phyloP scores from a whole-genome alignment of 2,329 filamentous ascomycete genomes.

The Pseudopyrenochaeta lycopersici region DNA sequence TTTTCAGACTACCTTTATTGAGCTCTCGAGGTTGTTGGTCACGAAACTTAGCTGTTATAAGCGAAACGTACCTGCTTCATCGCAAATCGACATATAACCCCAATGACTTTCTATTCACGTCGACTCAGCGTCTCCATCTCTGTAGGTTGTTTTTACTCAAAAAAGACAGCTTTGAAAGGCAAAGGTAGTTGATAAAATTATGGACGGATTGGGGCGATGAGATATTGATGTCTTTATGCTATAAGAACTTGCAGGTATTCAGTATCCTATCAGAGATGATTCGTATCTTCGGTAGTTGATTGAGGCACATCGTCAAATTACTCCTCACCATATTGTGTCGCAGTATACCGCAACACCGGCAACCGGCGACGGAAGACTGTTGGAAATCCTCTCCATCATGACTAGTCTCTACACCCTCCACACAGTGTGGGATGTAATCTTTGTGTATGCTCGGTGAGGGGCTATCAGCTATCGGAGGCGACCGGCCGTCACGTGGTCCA shows the following conservation, averaged over 20 bases:
- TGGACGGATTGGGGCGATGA: too few species aligned
- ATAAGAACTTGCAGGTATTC: not conserved
- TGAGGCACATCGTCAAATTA: not conserved
- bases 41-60: too few species aligned
- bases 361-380: slow-evolving; percentile 32
- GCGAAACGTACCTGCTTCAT: too few species aligned
- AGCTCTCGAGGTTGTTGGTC: too few species aligned
- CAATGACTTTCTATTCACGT: too few species aligned
- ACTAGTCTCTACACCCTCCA: slow-evolving; percentile 10
- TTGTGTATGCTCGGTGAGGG: not conserved
- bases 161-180: too few species aligned
- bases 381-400: slow-evolving; percentile 12
- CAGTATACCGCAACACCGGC: slow-evolving; percentile 30
- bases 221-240: not conserved
- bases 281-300: not conserved
- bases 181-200: too few species aligned
- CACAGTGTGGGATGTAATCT: slow-evolving; percentile 4
- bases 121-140: too few species aligned
- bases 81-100: too few species aligned
- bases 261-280: not conserved
- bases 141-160: too few species aligned
- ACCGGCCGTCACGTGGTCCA: slow-evolving; percentile 37
- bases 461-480: slow-evolving; percentile 37
- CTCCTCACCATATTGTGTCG: not conserved
- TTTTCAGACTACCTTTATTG: too few species aligned